phyloP scores from a whole-genome alignment of 257 asterid species.

The Coffea eugenioides region DNA sequence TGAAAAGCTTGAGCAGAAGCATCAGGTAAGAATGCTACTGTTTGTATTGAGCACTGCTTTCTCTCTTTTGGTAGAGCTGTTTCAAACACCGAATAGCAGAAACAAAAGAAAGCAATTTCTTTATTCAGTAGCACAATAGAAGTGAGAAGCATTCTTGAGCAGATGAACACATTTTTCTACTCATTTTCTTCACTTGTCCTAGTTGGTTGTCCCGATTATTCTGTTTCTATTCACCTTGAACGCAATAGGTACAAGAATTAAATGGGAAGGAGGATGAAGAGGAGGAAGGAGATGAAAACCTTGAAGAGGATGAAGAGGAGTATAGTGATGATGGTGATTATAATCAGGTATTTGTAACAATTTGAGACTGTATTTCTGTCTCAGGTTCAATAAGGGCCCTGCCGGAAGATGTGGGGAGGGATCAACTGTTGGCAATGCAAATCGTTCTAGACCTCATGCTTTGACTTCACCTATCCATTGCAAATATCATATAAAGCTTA shows the following conservation, averaged over 20 bases:
- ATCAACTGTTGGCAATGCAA: not conserved
- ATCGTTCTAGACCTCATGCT: not conserved
- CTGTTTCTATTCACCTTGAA: conserved; percentile 1
- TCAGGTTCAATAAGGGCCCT: too few relatives aligned
- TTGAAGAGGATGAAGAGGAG: conserved; percentile 58
- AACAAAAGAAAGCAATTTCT: not conserved
- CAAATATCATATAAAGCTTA: not conserved
- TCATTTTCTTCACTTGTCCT: not conserved
- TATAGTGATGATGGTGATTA: conserved; percentile 65
- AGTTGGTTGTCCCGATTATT: not conserved
- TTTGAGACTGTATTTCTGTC: not conserved
- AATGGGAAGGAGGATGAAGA: conserved; percentile 47
- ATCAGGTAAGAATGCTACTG: conserved; percentile 29
- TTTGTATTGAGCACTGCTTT: not conserved
- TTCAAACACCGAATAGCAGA: not conserved
- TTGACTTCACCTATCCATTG: not conserved
- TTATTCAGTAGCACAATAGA: not conserved
- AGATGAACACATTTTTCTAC: not conserved
- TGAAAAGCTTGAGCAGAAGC: conserved; percentile 53
- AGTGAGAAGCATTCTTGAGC: conserved; percentile 2
- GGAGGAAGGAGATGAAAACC: conserved; percentile 48
- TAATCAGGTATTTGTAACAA: conserved; percentile 40
- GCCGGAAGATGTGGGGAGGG: not conserved
- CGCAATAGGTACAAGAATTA: conserved; percentile 41
- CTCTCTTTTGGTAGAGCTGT: not conserved